Evolutionary conservation across 2,329 filamentous ascomycete genomes (phyloP), one percentile per base, ranked within the genome.

Genomic region (Drechslerella stenobrocha): DNA sequence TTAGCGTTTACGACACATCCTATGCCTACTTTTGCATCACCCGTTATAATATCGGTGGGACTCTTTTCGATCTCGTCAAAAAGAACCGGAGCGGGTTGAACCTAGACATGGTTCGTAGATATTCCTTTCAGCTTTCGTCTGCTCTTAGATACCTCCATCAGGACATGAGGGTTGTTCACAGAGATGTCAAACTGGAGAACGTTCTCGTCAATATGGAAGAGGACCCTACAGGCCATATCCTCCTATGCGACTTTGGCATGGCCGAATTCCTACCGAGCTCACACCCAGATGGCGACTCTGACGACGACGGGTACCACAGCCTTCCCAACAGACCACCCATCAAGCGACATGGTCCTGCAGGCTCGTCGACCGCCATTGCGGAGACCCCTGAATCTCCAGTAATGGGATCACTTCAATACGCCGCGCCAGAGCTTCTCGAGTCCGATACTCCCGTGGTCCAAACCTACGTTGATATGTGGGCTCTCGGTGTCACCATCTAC

Each of bases 121-220:
- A 87, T 72, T 75, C 80, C 0, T 84, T 82, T 71, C 84, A 87
- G 72, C 77, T 87, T 7, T 84, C 84, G 1, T 82, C 80, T 32
- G 84, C 85, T 2, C 76, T 87, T 44, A 81, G 85, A 53, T 87
- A 87, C 73, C 77, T 87, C 6, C 85, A 87, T 73, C 82, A 87
- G 74, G 85, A 87, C 72, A 82, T 85, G 22, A 80, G 81, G 24
- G 80, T 87, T 23, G 83, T 86, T 22, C 85, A 87, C 73, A 80
- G 85, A 47, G 85, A 87, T 73, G 81, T 87, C 73, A 87, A 87
- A 74, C 80, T 87, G 22, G 85, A 87, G 73, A 87, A 87, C 70
- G 86, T 84, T 70, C 80, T 87, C 1, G 72, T 87, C 32, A 76
- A 78, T 2, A 74, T 79, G 5, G 79, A 80, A 3, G 79, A 81